Conservation (phyloP, 306 rosid species). For the Acacia crassicarpa region DNA sequence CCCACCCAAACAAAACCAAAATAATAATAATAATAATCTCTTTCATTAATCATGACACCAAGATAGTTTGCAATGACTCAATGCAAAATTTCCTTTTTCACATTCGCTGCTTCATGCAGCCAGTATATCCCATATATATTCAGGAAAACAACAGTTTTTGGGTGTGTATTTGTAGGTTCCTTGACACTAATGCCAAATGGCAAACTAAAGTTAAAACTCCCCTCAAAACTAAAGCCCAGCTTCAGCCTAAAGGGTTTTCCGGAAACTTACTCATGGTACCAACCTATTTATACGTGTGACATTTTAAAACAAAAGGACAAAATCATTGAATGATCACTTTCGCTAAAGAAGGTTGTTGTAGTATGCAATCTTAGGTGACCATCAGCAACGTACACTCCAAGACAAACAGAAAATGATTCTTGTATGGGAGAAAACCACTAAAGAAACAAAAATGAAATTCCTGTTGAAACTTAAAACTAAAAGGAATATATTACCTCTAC, state of each 20-base stretch:
- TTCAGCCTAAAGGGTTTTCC: not conserved
- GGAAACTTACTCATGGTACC: not conserved
- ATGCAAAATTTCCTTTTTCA: not conserved
- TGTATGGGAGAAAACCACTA: slow-evolving; percentile 14
- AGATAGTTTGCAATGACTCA: not conserved
- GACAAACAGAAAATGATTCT: slow-evolving; percentile 9
- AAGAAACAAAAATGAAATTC: slow-evolving; percentile 17
- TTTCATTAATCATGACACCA: not conserved
- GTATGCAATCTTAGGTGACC: slow-evolving; percentile 1
- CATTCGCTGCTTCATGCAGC: not conserved
- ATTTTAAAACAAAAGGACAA: slow-evolving; percentile 2
- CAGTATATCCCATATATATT: not conserved
- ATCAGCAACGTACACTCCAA: not conserved
- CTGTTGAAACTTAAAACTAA: slow-evolving; percentile 6
- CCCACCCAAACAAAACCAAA: not conserved
- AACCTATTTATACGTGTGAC: not conserved
- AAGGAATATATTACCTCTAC: slow-evolving; percentile 69
- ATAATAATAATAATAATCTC: not conserved
- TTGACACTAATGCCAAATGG: not conserved
- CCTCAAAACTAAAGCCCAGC: not conserved
- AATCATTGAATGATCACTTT: not conserved
- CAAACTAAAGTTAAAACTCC: not conserved
- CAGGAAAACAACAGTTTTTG: not conserved
- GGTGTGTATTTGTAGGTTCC: not conserved
- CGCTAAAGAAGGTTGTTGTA: not conserved